These are phyloP conservation scores for Lactarius indigo DNA, from an alignment of 768 basidiomycete genomes.

Conservation along the genomic window DNA sequence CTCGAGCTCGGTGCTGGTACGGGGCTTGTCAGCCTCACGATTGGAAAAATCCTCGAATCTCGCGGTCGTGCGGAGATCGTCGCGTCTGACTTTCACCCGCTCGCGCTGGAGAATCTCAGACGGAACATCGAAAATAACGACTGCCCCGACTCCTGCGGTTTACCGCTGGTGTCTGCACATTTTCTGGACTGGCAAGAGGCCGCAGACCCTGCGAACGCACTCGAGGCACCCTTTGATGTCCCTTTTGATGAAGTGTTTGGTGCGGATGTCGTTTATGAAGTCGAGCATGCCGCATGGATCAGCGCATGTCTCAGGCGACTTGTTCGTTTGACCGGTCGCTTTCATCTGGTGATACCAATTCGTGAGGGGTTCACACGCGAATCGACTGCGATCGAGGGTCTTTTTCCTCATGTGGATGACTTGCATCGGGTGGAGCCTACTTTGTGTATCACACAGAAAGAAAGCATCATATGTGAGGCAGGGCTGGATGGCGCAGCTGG, in stretches of 20 bases:
- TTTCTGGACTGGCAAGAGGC: slow-evolving; percentile 41
- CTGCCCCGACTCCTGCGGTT: slow-evolving; percentile 11
- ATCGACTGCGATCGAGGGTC: slow-evolving; percentile 51
- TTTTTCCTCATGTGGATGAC: slow-evolving; percentile 40
- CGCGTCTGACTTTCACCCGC: slow-evolving; percentile 49
- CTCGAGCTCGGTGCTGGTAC: slow-evolving; percentile 60
- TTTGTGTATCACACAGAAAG: slow-evolving; percentile 52
- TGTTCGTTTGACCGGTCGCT: slow-evolving; percentile 39
- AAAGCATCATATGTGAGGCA: slow-evolving; percentile 54
- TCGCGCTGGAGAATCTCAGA: slow-evolving; percentile 46
- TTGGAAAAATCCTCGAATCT: slow-evolving; percentile 34
- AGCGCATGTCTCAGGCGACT: slow-evolving; percentile 39
- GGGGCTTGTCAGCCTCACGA: slow-evolving; percentile 46
- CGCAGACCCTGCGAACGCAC: slow-evolving; percentile 10
- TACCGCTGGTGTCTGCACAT: slow-evolving; percentile 29
- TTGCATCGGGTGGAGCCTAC: neutral
- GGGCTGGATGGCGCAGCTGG: slow-evolving; percentile 28
- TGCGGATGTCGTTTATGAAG: slow-evolving; percentile 55
- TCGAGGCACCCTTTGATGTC: slow-evolving; percentile 28
- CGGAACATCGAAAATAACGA: slow-evolving; percentile 41
- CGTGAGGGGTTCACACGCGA: slow-evolving; percentile 62
- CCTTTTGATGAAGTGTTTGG: slow-evolving; percentile 50
- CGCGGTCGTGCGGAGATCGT: slow-evolving; percentile 30
- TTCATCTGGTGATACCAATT: slow-evolving; percentile 75
- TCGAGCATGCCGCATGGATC: slow-evolving; percentile 46